A percentile compares a stretch with the other conserved stretches of the same genome.
phyloP scores from a whole-genome alignment of 108 stramenopile genomes.

The Fragilaria radians region DNA sequence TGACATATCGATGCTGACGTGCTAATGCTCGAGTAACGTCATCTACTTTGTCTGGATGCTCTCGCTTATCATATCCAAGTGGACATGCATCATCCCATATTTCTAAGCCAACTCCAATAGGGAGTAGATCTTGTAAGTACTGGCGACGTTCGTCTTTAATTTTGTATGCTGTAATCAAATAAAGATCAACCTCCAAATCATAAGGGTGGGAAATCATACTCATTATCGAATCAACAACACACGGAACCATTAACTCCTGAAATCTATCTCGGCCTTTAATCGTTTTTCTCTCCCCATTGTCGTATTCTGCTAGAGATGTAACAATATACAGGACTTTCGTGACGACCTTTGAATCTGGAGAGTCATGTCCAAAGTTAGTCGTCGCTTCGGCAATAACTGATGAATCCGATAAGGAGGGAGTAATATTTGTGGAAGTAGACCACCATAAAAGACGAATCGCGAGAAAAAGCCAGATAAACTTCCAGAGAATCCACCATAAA shows the following conservation, averaged over 20 bases:
- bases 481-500: constrained; percentile 34
- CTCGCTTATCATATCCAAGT: constrained; percentile 36
- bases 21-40: constrained; percentile 38
- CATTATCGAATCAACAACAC: constrained; percentile 51
- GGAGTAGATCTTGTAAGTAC: constrained; percentile 46
- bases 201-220: constrained; percentile 38
- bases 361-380: background rate
- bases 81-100: constrained; percentile 76
- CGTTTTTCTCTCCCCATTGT: constrained; percentile 47
- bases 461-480: constrained; percentile 11
- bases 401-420: background rate
- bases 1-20: constrained; percentile 65
- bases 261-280: constrained; percentile 61
- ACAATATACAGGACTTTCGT: constrained; percentile 54
- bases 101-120: constrained; percentile 56
- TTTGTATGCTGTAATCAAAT: constrained; percentile 33
- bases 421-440: background rate
- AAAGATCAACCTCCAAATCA: constrained; percentile 56
- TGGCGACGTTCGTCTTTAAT: constrained; percentile 33
- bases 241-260: constrained; percentile 50
- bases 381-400: constrained; percentile 2
- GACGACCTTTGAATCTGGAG: background rate
- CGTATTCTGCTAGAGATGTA: constrained; percentile 64
- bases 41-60: constrained; percentile 4
- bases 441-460: constrained; percentile 2